These are phyloP conservation scores for Saxophila tyrrhenica DNA, from an alignment of 495 filamentous ascomycete genomes.

Conservation along the genomic window DNA sequence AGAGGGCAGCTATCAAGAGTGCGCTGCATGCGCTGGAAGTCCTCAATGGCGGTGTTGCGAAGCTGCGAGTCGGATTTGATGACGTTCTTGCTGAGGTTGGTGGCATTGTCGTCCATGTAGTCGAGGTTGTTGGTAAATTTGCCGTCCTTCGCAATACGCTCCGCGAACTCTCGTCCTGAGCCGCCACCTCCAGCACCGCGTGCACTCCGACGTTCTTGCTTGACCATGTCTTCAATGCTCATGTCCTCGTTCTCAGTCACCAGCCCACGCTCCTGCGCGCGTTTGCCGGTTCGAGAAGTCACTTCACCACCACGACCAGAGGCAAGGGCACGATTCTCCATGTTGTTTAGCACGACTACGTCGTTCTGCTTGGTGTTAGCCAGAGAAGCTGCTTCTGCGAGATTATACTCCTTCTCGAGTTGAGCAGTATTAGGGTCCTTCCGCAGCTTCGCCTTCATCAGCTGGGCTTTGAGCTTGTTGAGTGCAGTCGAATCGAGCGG, in stretches of 20 bases:
- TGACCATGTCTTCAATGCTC: conserved; percentile 90
- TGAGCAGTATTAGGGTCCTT: conserved; percentile 58
- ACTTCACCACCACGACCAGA: conserved; percentile 62
- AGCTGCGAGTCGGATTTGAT: conserved; percentile 81
- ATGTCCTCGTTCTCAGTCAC: conserved; percentile 92
- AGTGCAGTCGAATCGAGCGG: conserved; percentile 63
- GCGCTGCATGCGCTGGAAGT: conserved; percentile 81
- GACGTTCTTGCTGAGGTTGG: conserved; percentile 78
- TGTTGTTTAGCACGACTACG: conserved; percentile 70
- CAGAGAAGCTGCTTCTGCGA: conserved; percentile 45
- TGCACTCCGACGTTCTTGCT: conserved; percentile 69
- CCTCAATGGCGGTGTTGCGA: conserved; percentile 74
- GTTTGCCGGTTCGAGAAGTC: conserved; percentile 59
- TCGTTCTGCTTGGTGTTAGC: conserved; percentile 49
- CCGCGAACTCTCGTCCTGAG: conserved; percentile 71
- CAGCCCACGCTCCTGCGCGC: conserved; percentile 65
- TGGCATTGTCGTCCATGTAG: conserved; percentile 94
- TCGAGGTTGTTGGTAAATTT: conserved; percentile 92
- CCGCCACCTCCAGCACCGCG: conserved; percentile 60
- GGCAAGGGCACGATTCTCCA: conserved; percentile 81
- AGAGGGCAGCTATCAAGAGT: conserved; percentile 83
- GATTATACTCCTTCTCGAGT: conserved; percentile 78
- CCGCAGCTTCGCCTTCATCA: conserved; percentile 86
- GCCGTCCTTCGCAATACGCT: conserved; percentile 81
- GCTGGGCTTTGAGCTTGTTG: conserved; percentile 80